Evolutionary conservation across 2,329 filamentous ascomycete genomes (phyloP).

Genomic region (Penicillium thymicola): DNA sequence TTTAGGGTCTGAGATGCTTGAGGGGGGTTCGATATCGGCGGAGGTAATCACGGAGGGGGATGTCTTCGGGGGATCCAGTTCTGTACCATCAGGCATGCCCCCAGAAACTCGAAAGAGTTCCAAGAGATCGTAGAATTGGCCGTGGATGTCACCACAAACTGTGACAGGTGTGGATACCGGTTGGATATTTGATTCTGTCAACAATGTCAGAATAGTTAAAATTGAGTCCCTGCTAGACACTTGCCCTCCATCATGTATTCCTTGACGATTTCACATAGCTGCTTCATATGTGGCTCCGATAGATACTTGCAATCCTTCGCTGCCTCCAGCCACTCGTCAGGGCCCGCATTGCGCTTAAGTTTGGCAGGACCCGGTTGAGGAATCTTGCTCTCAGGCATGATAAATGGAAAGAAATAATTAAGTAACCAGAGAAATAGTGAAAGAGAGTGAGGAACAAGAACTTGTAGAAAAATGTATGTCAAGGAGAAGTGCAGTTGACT

Average conservation of each 20-base stretch:
- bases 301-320: conserved; percentile 97
- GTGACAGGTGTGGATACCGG: conserved; percentile 96
- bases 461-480: not conserved
- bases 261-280: conserved; percentile 97
- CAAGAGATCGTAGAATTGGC: conserved; percentile 96
- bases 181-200: conserved; percentile 91
- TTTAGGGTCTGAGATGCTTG: conserved; percentile 82
- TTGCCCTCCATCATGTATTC: conserved; percentile 97
- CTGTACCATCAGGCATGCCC: conserved; percentile 85
- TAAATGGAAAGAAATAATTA: conserved; percentile 8
- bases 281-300: conserved; percentile 95
- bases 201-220: conserved; percentile 13
- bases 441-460: conserved; percentile 6
- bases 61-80: conserved; percentile 65
- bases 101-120: conserved; percentile 96
- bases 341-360: conserved; percentile 74
- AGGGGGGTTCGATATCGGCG: conserved; percentile 89
- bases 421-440: conserved; percentile 10
- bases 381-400: conserved; percentile 55
- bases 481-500: conserved; percentile 13
- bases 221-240: not conserved
- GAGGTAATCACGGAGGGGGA: conserved; percentile 74
- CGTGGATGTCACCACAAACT: conserved; percentile 96
- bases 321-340: conserved; percentile 95
- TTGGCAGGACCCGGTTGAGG: conserved; percentile 90